Conservation (phyloP, 768 basidiomycete genomes). For the Suillus fuscotomentosus region DNA sequence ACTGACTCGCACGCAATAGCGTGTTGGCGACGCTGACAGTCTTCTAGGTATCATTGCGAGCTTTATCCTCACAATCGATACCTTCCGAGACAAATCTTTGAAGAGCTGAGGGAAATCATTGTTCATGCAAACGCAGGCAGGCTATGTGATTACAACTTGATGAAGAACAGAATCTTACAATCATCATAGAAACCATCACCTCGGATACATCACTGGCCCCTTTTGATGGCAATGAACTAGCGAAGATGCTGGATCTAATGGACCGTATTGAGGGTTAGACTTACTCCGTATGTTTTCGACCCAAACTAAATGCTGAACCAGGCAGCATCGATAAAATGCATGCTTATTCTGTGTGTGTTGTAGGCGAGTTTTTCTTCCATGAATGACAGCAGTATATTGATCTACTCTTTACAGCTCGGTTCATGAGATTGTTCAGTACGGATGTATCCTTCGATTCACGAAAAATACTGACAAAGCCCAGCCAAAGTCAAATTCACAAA, state of each 20-base stretch:
- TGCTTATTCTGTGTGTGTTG: constrained; percentile 10
- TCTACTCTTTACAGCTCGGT: constrained; percentile 6
- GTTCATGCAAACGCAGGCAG: constrained; percentile 12
- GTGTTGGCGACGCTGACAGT: background rate
- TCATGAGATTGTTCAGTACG: constrained; percentile 14
- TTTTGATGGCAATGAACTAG: constrained; percentile 13
- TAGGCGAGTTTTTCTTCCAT: constrained; percentile 1
- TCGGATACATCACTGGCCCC: constrained; percentile 17
- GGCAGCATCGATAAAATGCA: constrained; percentile 7
- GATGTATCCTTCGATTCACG: constrained; percentile 7
- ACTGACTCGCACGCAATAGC: background rate
- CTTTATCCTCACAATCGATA: constrained; percentile 11
- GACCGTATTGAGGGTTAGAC: constrained; percentile 7
- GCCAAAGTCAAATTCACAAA: constrained; percentile 31
- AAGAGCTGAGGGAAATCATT: constrained; percentile 10
- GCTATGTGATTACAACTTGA: background rate
- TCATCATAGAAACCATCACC: constrained; percentile 17
- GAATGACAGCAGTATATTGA: too few relatives aligned
- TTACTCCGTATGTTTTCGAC: background rate
- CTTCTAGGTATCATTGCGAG: constrained; percentile 24
- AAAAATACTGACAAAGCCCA: constrained; percentile 6
- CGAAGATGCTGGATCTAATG: constrained; percentile 13
- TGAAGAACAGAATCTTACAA: background rate
- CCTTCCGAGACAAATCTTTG: constrained; percentile 4
- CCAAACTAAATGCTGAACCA: background rate